Base-by-base conservation (phyloP, 2,329 filamentous ascomycete genomes). In the Aspergillus candidus region DNA sequence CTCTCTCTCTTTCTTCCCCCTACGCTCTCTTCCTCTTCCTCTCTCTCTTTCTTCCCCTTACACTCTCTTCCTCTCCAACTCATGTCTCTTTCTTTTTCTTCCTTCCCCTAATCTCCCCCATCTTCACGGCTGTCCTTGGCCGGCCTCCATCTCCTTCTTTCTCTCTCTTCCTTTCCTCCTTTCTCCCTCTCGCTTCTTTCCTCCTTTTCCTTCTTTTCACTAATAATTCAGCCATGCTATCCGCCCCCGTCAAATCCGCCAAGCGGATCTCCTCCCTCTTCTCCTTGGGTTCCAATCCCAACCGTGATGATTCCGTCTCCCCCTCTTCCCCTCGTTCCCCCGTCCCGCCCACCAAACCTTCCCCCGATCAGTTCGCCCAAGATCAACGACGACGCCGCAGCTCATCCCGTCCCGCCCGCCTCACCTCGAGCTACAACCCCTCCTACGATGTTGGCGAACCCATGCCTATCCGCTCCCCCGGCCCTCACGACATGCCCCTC, bases 211-310 rank as follows among this genome's bases (percentile, higher is more conserved):
- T 38, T 34, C n/a, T 39, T 32, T 36, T 33, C 32, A 35, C 39
- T 43, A 27, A 32, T 35, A 44, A 41, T 46, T 33, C 44, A 32
- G 29, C 15, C 31, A 67, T 68, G 63, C 55, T 70, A 53, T 68
- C 66, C 18, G 61, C 67, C 57, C 67, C 66, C 40, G 60, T 62
- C 44, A 70, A 69, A 53, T 67, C 67, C 44, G 68, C 66, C 45
- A 70, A 65, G 57, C 68, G 69, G 46, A 68, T 72, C 45, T 71
- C 69, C 10, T 72, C 70, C 32, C 61, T 72, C 36, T 71, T 72
- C 47, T 70, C 68, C 6, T 46, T 71, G 47, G 59, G 64, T 11
- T 63, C 63, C 15, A 54, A 61, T 32, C 22, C 22, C 22, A 27
- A 27, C 22, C 22, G 22, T 10, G 66, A 67, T 48, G 65, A 68